A percentile compares a stretch with the other conserved stretches of the same genome.
phyloP scores from a whole-genome alignment of 164 flowering plant species.

The Aristolochia fimbriata region DNA sequence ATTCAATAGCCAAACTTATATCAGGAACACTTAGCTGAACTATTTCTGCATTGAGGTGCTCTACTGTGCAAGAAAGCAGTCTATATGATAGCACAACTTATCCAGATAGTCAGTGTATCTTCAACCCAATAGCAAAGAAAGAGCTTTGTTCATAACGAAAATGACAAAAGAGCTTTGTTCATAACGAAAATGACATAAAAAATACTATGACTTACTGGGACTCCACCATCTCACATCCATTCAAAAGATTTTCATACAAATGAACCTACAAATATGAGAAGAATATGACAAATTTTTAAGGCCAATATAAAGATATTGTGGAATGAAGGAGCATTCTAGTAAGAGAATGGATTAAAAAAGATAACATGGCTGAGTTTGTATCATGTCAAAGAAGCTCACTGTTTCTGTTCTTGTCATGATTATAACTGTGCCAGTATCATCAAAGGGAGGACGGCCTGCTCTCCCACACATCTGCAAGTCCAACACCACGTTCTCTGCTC shows the following conservation, averaged over 20 bases:
- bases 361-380: too few species aligned
- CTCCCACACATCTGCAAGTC: slow-evolving; percentile 85
- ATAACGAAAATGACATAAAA: slow-evolving; percentile 5
- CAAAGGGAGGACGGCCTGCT: slow-evolving; percentile 98
- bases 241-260: slow-evolving; percentile 89
- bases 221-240: slow-evolving; percentile 93
- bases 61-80: slow-evolving; percentile 77
- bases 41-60: slow-evolving; percentile 96
- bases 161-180: background rate
- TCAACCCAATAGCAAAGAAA: too few species aligned
- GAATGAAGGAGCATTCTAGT: background rate
- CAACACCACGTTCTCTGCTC: too few species aligned
- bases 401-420: slow-evolving; percentile 98
- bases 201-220: slow-evolving; percentile 56
- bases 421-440: slow-evolving; percentile 86
- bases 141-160: background rate
- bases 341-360: background rate
- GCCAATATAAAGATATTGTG: background rate
- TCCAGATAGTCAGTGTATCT: too few species aligned
- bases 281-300: slow-evolving; percentile 1
- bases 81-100: slow-evolving; percentile 20
- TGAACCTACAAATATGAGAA: slow-evolving; percentile 50
- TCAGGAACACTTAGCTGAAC: slow-evolving; percentile 86
- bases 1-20: slow-evolving; percentile 82
- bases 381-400: slow-evolving; percentile 20